Evolutionary conservation across 2,329 filamentous ascomycete species (phyloP).

Genomic region (Penicillium sp.): DNA sequence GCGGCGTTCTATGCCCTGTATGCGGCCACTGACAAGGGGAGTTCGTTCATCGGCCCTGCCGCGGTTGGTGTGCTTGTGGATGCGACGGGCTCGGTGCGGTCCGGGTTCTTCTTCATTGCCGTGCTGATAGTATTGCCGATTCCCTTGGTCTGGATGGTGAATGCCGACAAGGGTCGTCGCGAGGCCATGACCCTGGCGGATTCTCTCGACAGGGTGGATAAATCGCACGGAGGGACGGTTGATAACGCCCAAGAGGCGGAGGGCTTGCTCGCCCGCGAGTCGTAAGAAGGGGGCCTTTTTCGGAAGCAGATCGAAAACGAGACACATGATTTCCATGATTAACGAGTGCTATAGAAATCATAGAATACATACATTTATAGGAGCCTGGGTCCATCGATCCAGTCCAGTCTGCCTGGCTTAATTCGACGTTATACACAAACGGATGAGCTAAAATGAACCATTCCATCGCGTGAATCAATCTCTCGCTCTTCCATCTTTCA

Average conservation of each 20-base stretch:
- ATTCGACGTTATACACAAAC: too few species aligned
- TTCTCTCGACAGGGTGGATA: conserved; percentile 20
- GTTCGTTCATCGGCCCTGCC: conserved; percentile 83
- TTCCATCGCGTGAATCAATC: too few species aligned
- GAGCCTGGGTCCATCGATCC: background rate
- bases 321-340: background rate
- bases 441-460: too few species aligned
- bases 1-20: conserved; percentile 93
- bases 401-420: background rate
- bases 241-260: conserved; percentile 31
- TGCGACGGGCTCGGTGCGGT: conserved; percentile 69
- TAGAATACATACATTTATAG: background rate
- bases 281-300: background rate
- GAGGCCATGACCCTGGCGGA: conserved; percentile 37
- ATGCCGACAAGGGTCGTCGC: conserved; percentile 39
- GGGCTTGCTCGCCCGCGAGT: conserved; percentile 25
- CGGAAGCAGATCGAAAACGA: background rate
- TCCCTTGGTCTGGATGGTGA: conserved; percentile 74
- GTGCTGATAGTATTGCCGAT: conserved; percentile 77
- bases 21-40: conserved; percentile 92
- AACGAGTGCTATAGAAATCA: background rate
- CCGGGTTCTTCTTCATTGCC: conserved; percentile 87
- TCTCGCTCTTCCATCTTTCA: too few species aligned
- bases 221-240: conserved; percentile 15
- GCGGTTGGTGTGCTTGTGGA: conserved; percentile 90